Evolutionary conservation across 495 filamentous ascomycete genomes (phyloP).

Genomic region (Pyrenopolyporus hunteri): DNA sequence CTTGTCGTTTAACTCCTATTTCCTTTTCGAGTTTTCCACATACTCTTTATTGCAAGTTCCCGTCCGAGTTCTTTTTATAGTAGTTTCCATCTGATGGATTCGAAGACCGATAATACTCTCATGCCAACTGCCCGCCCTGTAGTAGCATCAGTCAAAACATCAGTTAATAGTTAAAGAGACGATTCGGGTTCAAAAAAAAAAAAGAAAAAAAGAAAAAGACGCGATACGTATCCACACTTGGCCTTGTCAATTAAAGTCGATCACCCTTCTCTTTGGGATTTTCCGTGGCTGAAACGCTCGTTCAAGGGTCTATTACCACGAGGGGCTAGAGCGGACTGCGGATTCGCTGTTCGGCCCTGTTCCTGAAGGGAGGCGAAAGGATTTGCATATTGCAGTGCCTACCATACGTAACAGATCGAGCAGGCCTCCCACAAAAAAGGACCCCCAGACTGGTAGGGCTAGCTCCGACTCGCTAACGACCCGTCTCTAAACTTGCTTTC

Average conservation of each 20-base stretch:
- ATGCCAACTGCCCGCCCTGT: constrained; percentile 6
- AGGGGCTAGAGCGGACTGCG: constrained; percentile 25
- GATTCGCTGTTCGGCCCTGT: constrained; percentile 33
- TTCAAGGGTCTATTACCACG: constrained; percentile 34
- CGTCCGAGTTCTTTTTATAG: neutral
- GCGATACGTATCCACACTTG: constrained; percentile 20
- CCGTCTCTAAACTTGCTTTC: constrained; percentile 12
- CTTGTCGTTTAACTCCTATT: constrained; percentile 1
- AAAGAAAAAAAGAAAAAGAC: constrained; percentile 12
- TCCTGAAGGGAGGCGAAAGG: constrained; percentile 31
- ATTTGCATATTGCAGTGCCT: constrained; percentile 33
- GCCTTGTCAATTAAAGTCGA: constrained; percentile 27
- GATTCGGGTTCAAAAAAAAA: neutral
- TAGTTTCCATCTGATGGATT: neutral
- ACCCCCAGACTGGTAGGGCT: constrained; percentile 4
- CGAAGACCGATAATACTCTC: no score
- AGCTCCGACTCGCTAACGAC: constrained; percentile 18
- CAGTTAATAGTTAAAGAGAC: neutral
- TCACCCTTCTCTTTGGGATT: constrained; percentile 19
- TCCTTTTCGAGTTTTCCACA: constrained; percentile 4
- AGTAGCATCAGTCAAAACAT: neutral
- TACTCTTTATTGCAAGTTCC: constrained; percentile 1
- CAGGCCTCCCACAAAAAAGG: constrained; percentile 28
- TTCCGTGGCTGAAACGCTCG: constrained; percentile 34
- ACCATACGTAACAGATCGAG: constrained; percentile 32